These are phyloP conservation scores for Collybia sordida DNA, from an alignment of 768 basidiomycete species.

Conservation along the genomic window DNA sequence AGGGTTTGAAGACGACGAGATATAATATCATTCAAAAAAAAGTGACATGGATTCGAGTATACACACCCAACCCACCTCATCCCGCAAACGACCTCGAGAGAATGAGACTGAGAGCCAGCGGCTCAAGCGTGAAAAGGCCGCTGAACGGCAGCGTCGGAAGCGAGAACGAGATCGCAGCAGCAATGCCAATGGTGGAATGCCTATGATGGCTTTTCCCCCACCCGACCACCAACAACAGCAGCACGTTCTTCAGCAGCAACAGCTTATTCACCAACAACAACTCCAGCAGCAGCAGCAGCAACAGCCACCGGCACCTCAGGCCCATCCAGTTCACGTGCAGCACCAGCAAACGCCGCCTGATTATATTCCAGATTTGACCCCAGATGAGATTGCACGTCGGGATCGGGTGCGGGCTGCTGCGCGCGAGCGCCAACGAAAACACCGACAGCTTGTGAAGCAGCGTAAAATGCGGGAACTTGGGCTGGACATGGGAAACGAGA, in stretches of 20 bases:
- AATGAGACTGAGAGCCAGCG: conserved; percentile 74
- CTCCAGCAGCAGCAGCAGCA: conserved; percentile 24
- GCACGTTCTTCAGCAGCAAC: conserved; percentile 16
- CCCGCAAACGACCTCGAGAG: conserved; percentile 61
- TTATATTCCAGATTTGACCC: conserved; percentile 36
- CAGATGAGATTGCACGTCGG: conserved; percentile 65
- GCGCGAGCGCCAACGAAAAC: conserved; percentile 80
- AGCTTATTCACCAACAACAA: conserved; percentile 26
- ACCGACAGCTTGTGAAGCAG: conserved; percentile 75
- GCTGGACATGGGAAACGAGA: conserved; percentile 77
- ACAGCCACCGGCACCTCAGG: conserved; percentile 1
- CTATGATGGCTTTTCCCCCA: conserved; percentile 39
- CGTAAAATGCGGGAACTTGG: conserved; percentile 83
- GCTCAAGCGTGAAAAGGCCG: conserved; percentile 82
- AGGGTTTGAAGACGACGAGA: background rate
- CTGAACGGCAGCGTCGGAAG: conserved; percentile 81
- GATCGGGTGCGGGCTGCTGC: conserved; percentile 77
- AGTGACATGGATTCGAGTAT: conserved; percentile 18
- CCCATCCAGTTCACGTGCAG: conserved; percentile 15
- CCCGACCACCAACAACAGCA: conserved; percentile 21
- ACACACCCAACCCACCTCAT: conserved; percentile 23
- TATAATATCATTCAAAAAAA: conserved; percentile 3
- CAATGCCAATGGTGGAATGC: conserved; percentile 34
- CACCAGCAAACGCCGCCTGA: conserved; percentile 18
- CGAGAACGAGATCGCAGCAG: conserved; percentile 63